Conservation (phyloP, 805 yeast species). For the Schwanniomyces polymorphus region DNA sequence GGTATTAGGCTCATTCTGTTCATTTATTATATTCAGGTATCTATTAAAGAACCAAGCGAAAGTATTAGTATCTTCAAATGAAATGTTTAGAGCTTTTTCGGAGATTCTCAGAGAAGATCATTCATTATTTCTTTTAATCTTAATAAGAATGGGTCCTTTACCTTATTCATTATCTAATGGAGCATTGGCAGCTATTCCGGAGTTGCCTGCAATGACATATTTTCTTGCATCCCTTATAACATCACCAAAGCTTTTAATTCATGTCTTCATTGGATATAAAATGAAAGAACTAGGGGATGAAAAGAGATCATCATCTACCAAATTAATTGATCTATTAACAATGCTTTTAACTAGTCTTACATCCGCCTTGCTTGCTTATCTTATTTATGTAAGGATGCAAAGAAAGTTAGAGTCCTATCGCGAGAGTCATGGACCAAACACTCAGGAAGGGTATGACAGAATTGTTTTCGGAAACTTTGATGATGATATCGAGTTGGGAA, state of each 20-base stretch:
- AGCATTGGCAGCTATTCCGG: slow-evolving; percentile 86
- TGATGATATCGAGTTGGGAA: slow-evolving; percentile 31
- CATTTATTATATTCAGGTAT: slow-evolving; percentile 68
- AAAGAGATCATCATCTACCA: slow-evolving; percentile 47
- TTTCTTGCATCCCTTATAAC: slow-evolving; percentile 70
- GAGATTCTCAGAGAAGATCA: slow-evolving; percentile 72
- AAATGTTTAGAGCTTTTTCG: slow-evolving; percentile 70
- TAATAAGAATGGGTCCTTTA: slow-evolving; percentile 84
- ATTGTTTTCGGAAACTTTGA: slow-evolving; percentile 42
- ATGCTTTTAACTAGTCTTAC: slow-evolving; percentile 57
- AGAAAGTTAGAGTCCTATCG: slow-evolving; percentile 31
- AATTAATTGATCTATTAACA: slow-evolving; percentile 62
- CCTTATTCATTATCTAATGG: slow-evolving; percentile 94
- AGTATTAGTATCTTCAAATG: slow-evolving; percentile 58
- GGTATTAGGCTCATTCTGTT: slow-evolving; percentile 68
- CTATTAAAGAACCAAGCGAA: slow-evolving; percentile 58
- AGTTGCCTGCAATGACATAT: slow-evolving; percentile 61
- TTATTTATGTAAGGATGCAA: slow-evolving; percentile 61
- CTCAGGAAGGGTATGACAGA: slow-evolving; percentile 22
- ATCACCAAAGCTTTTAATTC: slow-evolving; percentile 79
- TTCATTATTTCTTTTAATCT: slow-evolving; percentile 58
- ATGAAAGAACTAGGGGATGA: slow-evolving; percentile 65
- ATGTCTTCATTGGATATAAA: slow-evolving; percentile 75
- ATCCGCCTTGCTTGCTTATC: slow-evolving; percentile 59
- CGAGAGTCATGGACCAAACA: slow-evolving; percentile 3